A percentile compares a stretch with the other conserved stretches of the same genome.
These are phyloP conservation scores for Tremella mesenterica DNA, from an alignment of 768 basidiomycete genomes.

Conservation along the genomic window DNA sequence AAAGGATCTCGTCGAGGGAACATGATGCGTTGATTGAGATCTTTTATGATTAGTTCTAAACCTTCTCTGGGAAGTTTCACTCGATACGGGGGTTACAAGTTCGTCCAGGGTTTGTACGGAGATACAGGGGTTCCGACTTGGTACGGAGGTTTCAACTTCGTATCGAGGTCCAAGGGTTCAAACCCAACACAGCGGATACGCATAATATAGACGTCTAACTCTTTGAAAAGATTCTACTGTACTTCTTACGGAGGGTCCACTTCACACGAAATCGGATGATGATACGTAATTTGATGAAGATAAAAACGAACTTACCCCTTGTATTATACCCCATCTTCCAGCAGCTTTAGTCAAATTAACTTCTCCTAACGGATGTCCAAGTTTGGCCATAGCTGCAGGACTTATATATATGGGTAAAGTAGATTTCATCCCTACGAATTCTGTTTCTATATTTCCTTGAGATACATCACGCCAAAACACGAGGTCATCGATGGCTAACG, in stretches of 20 bases:
- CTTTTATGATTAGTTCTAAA: conserved; percentile 7
- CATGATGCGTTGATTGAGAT: conserved; percentile 46
- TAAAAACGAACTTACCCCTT: conserved; percentile 47
- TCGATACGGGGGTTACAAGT: too few species aligned
- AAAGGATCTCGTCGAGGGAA: conserved; percentile 45
- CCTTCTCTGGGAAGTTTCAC: too few species aligned
- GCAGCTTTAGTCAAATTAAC: conserved; percentile 68
- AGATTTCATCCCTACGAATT: conserved; percentile 35
- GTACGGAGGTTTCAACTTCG: too few species aligned
- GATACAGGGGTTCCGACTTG: too few species aligned
- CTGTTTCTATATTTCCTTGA: conserved; percentile 17
- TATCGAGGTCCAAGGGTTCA: too few species aligned
- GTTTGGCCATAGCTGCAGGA: conserved; percentile 45
- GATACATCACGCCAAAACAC: conserved; percentile 24
- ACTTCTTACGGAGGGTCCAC: too few species aligned
- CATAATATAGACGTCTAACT: too few species aligned
- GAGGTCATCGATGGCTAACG: too few species aligned
- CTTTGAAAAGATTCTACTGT: too few species aligned
- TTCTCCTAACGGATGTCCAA: conserved; percentile 82
- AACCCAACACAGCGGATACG: too few species aligned
- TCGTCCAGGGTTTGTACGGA: too few species aligned
- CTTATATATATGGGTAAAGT: conserved; percentile 37
- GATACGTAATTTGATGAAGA: background rate
- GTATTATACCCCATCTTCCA: conserved; percentile 60
- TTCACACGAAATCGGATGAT: too few species aligned